Conservation (phyloP, 352 stramenopile species). For the Pythium insidiosum region DNA sequence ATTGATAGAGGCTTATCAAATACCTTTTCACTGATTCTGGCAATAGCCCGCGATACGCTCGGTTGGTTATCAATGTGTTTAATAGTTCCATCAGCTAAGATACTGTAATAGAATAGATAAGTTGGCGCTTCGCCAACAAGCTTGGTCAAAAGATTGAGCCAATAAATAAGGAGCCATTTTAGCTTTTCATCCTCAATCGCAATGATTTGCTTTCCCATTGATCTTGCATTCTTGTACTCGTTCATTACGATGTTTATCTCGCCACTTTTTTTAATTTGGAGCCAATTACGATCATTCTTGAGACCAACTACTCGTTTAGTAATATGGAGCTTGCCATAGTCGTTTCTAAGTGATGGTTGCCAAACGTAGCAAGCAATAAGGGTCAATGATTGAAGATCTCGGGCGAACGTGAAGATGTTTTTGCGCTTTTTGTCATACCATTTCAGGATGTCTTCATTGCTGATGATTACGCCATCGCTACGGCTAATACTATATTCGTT, state of each 20-base stretch:
- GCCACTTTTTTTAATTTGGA: neutral
- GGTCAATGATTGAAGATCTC: neutral
- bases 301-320: neutral
- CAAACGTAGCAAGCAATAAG: constrained; percentile 1
- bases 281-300: constrained; percentile 1
- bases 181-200: constrained; percentile 1
- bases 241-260: constrained; percentile 1
- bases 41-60: neutral
- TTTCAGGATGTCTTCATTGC: neutral
- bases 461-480: neutral
- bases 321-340: constrained; percentile 1
- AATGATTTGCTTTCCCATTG: constrained; percentile 1
- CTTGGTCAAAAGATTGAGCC: neutral
- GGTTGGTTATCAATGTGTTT: neutral
- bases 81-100: constrained; percentile 1
- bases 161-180: constrained; percentile 1
- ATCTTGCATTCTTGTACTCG: constrained; percentile 2
- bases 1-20: neutral
- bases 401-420: constrained; percentile 4
- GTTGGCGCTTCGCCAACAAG: neutral
- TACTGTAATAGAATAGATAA: constrained; percentile 3
- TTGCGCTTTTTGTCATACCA: neutral
- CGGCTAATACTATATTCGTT: neutral
- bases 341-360: constrained; percentile 1
- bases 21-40: neutral